phyloP scores from a whole-genome alignment of 441 rosid species.

The Populus tomentosa region DNA sequence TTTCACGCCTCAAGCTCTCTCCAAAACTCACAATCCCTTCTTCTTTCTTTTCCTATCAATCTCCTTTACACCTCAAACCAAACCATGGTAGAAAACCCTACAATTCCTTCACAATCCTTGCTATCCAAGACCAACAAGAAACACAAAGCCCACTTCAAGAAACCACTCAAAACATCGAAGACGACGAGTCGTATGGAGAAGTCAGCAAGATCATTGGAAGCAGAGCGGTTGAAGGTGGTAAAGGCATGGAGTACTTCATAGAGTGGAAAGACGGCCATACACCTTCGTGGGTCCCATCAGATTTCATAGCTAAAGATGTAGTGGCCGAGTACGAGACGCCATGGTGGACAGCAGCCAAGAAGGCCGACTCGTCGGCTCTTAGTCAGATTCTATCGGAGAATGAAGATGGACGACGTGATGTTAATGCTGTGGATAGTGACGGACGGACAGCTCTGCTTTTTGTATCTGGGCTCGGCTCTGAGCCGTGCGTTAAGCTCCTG shows the following conservation, averaged over 20 bases:
- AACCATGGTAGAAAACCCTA: not conserved
- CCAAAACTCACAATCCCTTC: constrained; percentile 10
- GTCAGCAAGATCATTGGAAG: constrained; percentile 80
- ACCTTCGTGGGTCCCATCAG: constrained; percentile 76
- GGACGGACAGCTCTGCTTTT: constrained; percentile 80
- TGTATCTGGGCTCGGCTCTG: constrained; percentile 80
- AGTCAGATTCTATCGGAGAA: constrained; percentile 35
- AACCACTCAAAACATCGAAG: constrained; percentile 20
- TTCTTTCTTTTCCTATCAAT: constrained; percentile 14
- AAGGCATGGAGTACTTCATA: constrained; percentile 73
- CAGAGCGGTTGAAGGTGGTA: constrained; percentile 37
- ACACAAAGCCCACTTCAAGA: constrained; percentile 22
- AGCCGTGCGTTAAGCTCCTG: constrained; percentile 51
- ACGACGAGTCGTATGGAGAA: constrained; percentile 68
- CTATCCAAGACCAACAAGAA: constrained; percentile 48
- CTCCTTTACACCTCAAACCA: constrained; percentile 8
- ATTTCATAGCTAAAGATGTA: constrained; percentile 73
- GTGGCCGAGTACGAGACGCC: constrained; percentile 84
- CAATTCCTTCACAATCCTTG: constrained; percentile 21
- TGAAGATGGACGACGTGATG: constrained; percentile 56
- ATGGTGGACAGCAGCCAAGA: constrained; percentile 93
- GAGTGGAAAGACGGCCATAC: constrained; percentile 90
- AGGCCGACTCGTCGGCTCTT: constrained; percentile 64
- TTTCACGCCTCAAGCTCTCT: constrained; percentile 37
- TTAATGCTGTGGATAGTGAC: constrained; percentile 65